Percentiles rank a stretch among this genome's conserved stretches.
phyloP scores from a whole-genome alignment of 176 grass and related monocot species.

The Zea luxurians region DNA sequence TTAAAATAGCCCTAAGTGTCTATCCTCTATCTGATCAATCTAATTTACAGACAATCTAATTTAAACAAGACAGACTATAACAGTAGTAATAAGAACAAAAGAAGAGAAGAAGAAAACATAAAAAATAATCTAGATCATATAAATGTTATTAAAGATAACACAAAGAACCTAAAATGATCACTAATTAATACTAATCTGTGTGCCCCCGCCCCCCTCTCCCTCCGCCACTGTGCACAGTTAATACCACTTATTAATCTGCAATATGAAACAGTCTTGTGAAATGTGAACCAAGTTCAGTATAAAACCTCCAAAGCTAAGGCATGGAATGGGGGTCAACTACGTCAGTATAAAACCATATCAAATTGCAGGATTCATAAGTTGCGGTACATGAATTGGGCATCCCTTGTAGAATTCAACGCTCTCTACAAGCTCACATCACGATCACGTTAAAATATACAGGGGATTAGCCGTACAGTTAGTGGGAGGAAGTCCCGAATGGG shows the following conservation, averaged over 20 bases:
- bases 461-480: constrained; percentile 59
- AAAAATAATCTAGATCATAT: no score
- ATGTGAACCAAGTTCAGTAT: not conserved
- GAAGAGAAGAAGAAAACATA: no score
- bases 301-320: not conserved
- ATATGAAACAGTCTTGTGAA: not conserved
- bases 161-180: no score
- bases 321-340: not conserved
- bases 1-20: no score
- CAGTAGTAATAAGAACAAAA: no score
- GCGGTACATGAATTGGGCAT: not conserved
- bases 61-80: no score
- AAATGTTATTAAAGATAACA: no score
- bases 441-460: not conserved
- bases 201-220: no score
- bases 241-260: not conserved
- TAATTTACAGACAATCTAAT: no score
- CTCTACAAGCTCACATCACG: not conserved
- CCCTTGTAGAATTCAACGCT: not conserved
- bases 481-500: constrained; percentile 80
- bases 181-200: no score
- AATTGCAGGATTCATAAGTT: not conserved
- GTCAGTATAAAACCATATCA: constrained; percentile 11
- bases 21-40: no score
- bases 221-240: not conserved